Percentiles rank a stretch among this genome's conserved stretches.
These are phyloP conservation scores for Omphalotus guepiniiformis DNA, from an alignment of 768 basidiomycete genomes.

Conservation along the genomic window DNA sequence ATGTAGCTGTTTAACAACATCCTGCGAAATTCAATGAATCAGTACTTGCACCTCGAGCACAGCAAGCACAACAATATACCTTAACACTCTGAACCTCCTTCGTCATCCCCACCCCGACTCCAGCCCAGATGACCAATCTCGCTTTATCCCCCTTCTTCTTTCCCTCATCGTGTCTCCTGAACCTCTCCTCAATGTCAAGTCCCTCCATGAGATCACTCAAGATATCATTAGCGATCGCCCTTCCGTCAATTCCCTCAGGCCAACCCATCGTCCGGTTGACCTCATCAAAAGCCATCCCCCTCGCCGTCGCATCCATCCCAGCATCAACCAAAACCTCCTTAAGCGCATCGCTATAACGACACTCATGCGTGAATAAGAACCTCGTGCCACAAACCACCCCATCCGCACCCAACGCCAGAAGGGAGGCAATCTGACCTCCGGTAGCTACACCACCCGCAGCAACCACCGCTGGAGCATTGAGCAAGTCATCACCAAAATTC, in stretches of 20 bases:
- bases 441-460: conserved; percentile 47
- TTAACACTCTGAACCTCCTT: conserved; percentile 25
- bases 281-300: conserved; percentile 39
- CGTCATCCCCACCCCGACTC: conserved; percentile 33
- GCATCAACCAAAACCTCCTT: conserved; percentile 36
- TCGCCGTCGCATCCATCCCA: conserved; percentile 27
- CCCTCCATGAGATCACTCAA: conserved; percentile 27
- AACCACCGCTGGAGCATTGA: conserved; percentile 30
- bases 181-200: conserved; percentile 26
- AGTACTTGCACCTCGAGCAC: neutral
- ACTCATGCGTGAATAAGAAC: conserved; percentile 41
- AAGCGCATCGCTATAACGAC: conserved; percentile 31
- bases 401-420: conserved; percentile 40
- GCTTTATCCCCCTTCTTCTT: conserved; percentile 24
- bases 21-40: neutral
- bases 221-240: conserved; percentile 38
- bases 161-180: conserved; percentile 24
- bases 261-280: conserved; percentile 35
- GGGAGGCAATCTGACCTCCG: conserved; percentile 37
- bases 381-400: conserved; percentile 47
- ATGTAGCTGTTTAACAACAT: conserved; percentile 19
- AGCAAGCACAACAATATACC: conserved; percentile 18
- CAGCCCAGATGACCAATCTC: conserved; percentile 38
- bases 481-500: too few relatives aligned
- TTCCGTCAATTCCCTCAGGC: conserved; percentile 40